Evolutionary conservation across 148 eudicot species (phyloP), one percentile per base, ranked within the genome.

Genomic region (Euryodendron excelsum): DNA sequence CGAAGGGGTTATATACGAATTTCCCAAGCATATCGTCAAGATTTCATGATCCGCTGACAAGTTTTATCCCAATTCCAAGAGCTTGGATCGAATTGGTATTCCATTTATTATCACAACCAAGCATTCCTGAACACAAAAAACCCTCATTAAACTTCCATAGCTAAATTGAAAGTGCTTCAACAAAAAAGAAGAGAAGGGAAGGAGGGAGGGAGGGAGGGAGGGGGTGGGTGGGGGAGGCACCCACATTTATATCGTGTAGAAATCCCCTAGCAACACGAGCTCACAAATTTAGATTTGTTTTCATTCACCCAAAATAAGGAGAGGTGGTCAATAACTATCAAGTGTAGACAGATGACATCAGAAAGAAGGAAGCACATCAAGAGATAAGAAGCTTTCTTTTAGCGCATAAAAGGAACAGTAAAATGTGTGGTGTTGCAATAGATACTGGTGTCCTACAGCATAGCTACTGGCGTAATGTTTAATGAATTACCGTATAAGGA

Each of bases 401-500:
- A 12, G 47, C 15, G 23, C 18, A n/a, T 66, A 7, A 39, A 67
- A 39, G 28, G 18, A 69, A 47, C 37, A 17, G 59, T 28, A 8
- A 21, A 48, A 5, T 7, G 33, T 12, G 10, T 18, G 41, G 39
- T 17, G 59, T 12, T 69, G 20, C 27, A 67, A 9, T 36, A 17
- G 39, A 21, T 58, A 4, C 27, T 5, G 21, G 25, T 20, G 45
- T 41, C 45, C 45, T 60, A 14, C 31, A 60, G 6, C 13, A 53
- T 20, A 45, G 30, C 18, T 47, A 20, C 44, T 2, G 41, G 28
- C 33, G 20, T 63, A 58, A 31, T 4, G 30, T 9, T n/a, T 39
- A 70, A 78, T 30, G 20, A 68, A 41, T 78, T 64, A 79, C 82
- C 82, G 20, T 53, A 34, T 18, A 65, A 73, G 72, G 72, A 47